phyloP scores from a whole-genome alignment of 1,139 yeast genomes.

The Sporopachydermia cereana region DNA sequence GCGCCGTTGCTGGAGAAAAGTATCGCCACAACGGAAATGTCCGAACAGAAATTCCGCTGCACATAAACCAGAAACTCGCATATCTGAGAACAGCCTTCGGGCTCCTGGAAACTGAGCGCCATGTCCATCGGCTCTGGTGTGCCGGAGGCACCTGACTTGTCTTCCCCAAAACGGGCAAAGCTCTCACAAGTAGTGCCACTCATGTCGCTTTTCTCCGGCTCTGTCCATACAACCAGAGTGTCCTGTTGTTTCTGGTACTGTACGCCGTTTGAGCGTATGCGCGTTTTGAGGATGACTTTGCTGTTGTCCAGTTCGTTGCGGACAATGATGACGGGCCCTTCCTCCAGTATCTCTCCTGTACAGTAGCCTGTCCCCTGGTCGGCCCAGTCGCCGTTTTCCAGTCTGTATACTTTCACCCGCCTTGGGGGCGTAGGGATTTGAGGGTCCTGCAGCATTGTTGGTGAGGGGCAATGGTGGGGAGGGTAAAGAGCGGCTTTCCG shows the following conservation, averaged over 20 bases:
- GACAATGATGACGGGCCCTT: slow-evolving; percentile 55
- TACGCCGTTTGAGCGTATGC: slow-evolving; percentile 50
- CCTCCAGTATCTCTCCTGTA: slow-evolving; percentile 45
- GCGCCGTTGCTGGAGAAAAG: slow-evolving; percentile 37
- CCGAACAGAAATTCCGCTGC: slow-evolving; percentile 53
- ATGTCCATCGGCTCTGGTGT: slow-evolving; percentile 52
- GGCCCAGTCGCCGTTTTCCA: slow-evolving; percentile 77
- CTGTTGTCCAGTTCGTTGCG: slow-evolving; percentile 54
- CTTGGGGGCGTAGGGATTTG: slow-evolving; percentile 38
- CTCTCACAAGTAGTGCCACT: background rate
- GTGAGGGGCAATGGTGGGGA: no score
- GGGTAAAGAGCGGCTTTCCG: no score
- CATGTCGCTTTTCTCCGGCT: slow-evolving; percentile 21
- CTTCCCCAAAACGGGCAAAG: no score
- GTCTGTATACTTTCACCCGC: slow-evolving; percentile 79
- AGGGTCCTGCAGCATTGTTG: background rate
- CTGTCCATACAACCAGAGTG: slow-evolving; percentile 91
- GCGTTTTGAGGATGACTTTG: slow-evolving; percentile 51
- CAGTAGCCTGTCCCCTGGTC: slow-evolving; percentile 93
- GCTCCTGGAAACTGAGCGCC: slow-evolving; percentile 87
- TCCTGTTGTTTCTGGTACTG: slow-evolving; percentile 93
- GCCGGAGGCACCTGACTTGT: background rate
- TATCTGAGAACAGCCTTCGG: slow-evolving; percentile 74
- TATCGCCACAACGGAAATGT: slow-evolving; percentile 64
- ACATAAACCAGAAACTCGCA: slow-evolving; percentile 70